Conservation (phyloP, 225 moss, liverwort and hornwort genomes). For the Lunularia cruciata region DNA sequence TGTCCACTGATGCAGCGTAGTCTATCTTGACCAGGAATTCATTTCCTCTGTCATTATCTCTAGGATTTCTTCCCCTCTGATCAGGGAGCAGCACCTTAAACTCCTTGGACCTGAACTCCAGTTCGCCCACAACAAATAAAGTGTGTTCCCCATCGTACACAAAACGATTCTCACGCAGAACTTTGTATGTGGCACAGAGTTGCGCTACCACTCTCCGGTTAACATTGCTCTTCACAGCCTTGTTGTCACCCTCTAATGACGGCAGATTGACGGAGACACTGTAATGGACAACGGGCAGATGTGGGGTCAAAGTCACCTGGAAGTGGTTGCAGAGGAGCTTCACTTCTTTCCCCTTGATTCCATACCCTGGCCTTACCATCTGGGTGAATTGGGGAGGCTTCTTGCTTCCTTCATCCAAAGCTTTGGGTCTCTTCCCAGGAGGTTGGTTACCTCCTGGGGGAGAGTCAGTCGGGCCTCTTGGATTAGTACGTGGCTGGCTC, state of each 20-base stretch:
- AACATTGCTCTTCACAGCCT: background rate
- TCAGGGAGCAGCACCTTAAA: slow-evolving; percentile 69
- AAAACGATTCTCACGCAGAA: slow-evolving; percentile 53
- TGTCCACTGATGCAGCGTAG: slow-evolving; percentile 61
- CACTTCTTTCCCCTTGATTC: slow-evolving; percentile 26
- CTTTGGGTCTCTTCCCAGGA: slow-evolving; percentile 18
- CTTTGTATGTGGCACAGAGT: slow-evolving; percentile 60
- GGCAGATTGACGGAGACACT: slow-evolving; percentile 4
- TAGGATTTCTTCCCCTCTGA: slow-evolving; percentile 1
- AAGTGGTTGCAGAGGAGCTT: slow-evolving; percentile 35
- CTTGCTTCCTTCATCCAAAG: background rate
- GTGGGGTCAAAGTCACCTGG: slow-evolving; percentile 26
- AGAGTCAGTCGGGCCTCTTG: too few relatives aligned
- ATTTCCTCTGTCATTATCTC: background rate
- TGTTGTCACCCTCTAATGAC: background rate
- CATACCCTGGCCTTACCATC: slow-evolving; percentile 31
- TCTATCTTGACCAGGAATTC: slow-evolving; percentile 58
- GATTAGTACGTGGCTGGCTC: too few relatives aligned
- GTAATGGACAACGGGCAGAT: slow-evolving; percentile 21
- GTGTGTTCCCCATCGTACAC: slow-evolving; percentile 83
- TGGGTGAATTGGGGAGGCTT: background rate
- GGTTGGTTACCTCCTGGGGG: too few relatives aligned
- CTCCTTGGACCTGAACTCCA: slow-evolving; percentile 46
- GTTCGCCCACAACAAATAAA: slow-evolving; percentile 63
- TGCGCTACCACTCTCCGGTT: slow-evolving; percentile 63